Evolutionary conservation across 179 eudicot genomes (phyloP), one percentile per base, ranked within the genome.

Genomic region (Spergularia azorica): DNA sequence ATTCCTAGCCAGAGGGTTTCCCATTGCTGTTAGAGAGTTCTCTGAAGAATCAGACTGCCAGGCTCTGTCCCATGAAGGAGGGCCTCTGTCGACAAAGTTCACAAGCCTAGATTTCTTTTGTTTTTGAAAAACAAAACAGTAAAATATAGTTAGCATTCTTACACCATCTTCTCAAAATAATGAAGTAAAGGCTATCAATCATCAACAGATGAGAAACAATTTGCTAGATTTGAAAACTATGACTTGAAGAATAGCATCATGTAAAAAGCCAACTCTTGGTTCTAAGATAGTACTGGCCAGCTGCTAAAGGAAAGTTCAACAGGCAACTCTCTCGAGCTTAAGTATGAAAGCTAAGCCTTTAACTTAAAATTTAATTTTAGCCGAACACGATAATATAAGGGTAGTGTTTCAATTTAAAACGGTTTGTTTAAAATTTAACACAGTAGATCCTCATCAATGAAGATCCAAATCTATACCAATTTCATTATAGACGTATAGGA

Each of bases 81-180:
- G 91, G 66, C 91, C 93, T 87, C 85, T 86, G 76, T 89, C 87
- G 71, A 90, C 86, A 64, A 88, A 88, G 85, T 89, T 90, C 77
- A 87, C 82, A 79, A 94, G 89, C 89, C 88, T 92, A 76, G 99
- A 96, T 92, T 92, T 96, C 99, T 96, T 79, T 82, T 78, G 79
- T 60, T 76, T 64, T 60, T 70, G 76, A 77, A 67, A 63, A 54
- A 52, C 2, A 52, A 26, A 26, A 26, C 32, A 18, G 20, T 43
- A 66, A 70, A 41, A 56, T 76, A 51, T 70, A 82, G 36, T 74
- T 71, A 83, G 77, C 39, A 38, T 32, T 74, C 71, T 51, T 36
- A 14, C 39, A 20, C 32, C 36, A 41, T n/a, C 57, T 26, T 1
- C 16, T 54, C 32, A 63, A 54, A 15, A 51, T 36, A 32, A 48